Evolutionary conservation across 441 rosid genomes (phyloP).

Genomic region (Populus hybrid): DNA sequence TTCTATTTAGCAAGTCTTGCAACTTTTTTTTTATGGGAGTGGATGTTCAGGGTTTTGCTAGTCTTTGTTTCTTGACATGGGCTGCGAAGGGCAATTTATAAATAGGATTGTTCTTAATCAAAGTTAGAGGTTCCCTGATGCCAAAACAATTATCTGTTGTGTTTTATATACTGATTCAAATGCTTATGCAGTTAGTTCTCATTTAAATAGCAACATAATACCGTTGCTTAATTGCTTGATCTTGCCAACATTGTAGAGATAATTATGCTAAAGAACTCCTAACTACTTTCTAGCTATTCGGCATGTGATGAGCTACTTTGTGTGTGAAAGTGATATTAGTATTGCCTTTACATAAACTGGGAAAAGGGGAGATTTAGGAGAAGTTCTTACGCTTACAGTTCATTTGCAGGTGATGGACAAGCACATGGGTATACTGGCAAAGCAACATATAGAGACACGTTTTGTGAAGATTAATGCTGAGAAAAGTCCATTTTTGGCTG

Average conservation of each 20-base stretch:
- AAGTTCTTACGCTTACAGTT: conserved; percentile 22
- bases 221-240: neutral
- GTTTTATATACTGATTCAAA: neutral
- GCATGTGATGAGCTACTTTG: neutral
- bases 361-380: neutral
- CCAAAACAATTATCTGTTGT: neutral
- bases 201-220: neutral
- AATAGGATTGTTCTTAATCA: neutral
- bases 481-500: conserved; percentile 94
- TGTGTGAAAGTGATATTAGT: neutral
- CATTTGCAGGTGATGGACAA: conserved; percentile 83
- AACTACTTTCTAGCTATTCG: neutral
- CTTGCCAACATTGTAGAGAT: neutral
- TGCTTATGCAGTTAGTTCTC: neutral
- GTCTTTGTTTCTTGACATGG: neutral
- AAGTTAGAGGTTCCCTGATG: neutral
- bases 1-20: neutral
- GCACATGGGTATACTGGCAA: conserved; percentile 71
- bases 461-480: conserved; percentile 92
- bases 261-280: neutral
- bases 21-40: neutral
- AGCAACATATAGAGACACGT: conserved; percentile 90
- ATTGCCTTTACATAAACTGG: neutral
- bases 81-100: neutral
- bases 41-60: neutral